Base-by-base conservation (phyloP, 164 flowering plant species). In the Litsea cubeba region DNA sequence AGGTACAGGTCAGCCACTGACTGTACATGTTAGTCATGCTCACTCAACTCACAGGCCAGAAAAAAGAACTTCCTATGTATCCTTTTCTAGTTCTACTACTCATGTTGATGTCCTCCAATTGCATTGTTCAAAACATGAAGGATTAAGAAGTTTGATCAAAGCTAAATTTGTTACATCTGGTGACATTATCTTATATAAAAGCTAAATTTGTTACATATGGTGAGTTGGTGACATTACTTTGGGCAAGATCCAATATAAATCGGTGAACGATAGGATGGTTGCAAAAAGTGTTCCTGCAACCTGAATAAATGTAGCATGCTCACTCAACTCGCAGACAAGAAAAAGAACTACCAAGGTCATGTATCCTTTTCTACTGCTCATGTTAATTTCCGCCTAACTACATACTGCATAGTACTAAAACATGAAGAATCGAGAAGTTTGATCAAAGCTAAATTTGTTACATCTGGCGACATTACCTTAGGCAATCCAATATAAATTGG, bases 231-330 rank as follows among this genome's bases (percentile, higher is more conserved):
- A 30, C 35, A 30, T 30, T 30, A 30, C 97, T 96, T 89, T 75
- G 90, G 78, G 87, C 94, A 88, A 32, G 35, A 40, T 95, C 99
- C 81, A 92, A 62, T 76, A 95, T 86, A 78, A 95, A 88, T 78
- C 88, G 92, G 23, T 97, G 97, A 14, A 90, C 99, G 72, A 90
- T 81, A 54, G 99, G 99, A 82, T 95, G 95, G 80, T 93, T 95
- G 86, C 97, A 95, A 70, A 95, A 86, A 69, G 99, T 95, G 86
- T 95, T 95, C 50, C 97, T 95, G 83, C 99, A 93, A 18, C 97
- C 97, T 26, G 97, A 95, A 83, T 93, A 95, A 67, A 93, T 95
- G 74, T 91, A 95, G 78, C 86, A 93, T 77, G 89, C 95, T 64
- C 99, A 97, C 99, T 95, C 46, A 40, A 40, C 46, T 40, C 11